These are phyloP conservation scores for Aspergillus campestris DNA, from an alignment of 495 filamentous ascomycete species.

Conservation along the genomic window DNA sequence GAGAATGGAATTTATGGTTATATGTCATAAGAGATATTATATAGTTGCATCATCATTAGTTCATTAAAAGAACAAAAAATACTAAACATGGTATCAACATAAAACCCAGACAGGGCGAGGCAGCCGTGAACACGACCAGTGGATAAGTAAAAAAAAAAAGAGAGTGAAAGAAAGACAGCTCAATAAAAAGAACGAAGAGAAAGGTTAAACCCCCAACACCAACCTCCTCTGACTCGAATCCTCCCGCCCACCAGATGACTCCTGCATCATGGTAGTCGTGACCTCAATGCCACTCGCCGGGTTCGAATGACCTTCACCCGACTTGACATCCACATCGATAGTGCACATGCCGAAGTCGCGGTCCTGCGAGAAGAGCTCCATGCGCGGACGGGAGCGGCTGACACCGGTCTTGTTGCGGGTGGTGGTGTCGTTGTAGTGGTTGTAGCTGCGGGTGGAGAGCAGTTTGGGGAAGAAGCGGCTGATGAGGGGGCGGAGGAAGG, in stretches of 20 bases:
- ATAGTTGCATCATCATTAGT: no score
- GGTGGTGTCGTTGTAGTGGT: slow-evolving; percentile 5
- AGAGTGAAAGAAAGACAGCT: no score
- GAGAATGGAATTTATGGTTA: no score
- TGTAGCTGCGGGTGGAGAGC: slow-evolving; percentile 34
- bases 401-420: slow-evolving; percentile 13
- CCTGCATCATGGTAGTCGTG: slow-evolving; percentile 28
- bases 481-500: slow-evolving; percentile 76
- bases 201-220: slow-evolving; percentile 15
- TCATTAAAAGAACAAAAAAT: no score
- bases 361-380: slow-evolving; percentile 17
- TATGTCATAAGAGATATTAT: no score
- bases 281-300: slow-evolving; percentile 24
- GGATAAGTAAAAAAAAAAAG: no score
- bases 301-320: not conserved
- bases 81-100: no score
- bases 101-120: no score
- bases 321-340: slow-evolving; percentile 22
- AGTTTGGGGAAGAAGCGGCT: slow-evolving; percentile 63
- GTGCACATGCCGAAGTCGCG: slow-evolving; percentile 26
- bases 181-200: no score
- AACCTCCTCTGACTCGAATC: slow-evolving; percentile 18
- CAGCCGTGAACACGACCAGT: no score
- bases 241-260: slow-evolving; percentile 13
- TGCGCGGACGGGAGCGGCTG: slow-evolving; percentile 6